Percentiles rank a stretch among this genome's conserved stretches.
These are phyloP conservation scores for Pseudotsuga menziesii DNA, from an alignment of 75 land plant species.

Conservation along the genomic window DNA sequence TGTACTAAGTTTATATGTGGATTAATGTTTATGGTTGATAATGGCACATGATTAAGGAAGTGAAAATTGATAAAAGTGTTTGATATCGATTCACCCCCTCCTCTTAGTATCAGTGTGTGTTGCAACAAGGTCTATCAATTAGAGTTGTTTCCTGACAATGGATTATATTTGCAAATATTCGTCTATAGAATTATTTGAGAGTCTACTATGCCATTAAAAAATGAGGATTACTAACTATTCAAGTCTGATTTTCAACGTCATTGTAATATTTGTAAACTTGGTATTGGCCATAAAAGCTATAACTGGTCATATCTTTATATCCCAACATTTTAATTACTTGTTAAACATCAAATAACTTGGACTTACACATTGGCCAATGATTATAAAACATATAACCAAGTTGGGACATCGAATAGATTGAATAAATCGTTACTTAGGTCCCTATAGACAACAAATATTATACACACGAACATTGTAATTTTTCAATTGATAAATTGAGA, in stretches of 20 bases:
- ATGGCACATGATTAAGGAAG: too few relatives aligned
- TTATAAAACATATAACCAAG: constrained; percentile 38
- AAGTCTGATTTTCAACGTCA: not conserved
- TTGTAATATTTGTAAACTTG: too few relatives aligned
- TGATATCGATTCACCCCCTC: too few relatives aligned
- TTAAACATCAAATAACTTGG: not conserved
- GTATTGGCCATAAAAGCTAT: too few relatives aligned
- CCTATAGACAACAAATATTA: too few relatives aligned
- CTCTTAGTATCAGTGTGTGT: too few relatives aligned
- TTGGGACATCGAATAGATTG: constrained; percentile 36
- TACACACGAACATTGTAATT: too few relatives aligned
- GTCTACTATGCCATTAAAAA: constrained; percentile 23
- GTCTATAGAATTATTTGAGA: constrained; percentile 44
- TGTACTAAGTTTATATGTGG: too few relatives aligned
- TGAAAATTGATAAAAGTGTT: too few relatives aligned
- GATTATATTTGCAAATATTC: constrained; percentile 34
- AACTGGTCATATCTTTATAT: not conserved
- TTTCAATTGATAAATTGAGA: too few relatives aligned
- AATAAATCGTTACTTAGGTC: too few relatives aligned
- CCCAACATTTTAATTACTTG: constrained; percentile 19
- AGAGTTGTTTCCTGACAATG: constrained; percentile 19
- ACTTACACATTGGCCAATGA: constrained; percentile 60
- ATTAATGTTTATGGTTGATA: too few relatives aligned
- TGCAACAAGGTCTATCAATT: constrained; percentile 46
- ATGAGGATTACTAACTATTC: not conserved